Evolutionary conservation across 352 stramenopile species (phyloP).

Genomic region (Pythium graminicola): DNA sequence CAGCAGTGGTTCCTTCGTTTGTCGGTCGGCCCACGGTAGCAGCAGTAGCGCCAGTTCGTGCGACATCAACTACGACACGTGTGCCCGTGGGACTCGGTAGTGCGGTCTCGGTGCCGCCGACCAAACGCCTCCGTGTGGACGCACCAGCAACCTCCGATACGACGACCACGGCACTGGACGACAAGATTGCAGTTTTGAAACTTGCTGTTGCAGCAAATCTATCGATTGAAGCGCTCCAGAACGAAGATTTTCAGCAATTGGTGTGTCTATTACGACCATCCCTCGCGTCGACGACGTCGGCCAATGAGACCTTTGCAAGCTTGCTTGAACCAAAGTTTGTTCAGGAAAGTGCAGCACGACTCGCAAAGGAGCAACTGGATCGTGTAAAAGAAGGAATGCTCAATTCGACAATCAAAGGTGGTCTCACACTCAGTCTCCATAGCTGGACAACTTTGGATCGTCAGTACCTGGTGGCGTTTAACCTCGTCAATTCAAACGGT

Average conservation of each 20-base stretch:
- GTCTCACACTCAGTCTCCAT: constrained; percentile 67
- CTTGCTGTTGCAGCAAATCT: constrained; percentile 17
- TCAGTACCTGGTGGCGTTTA: constrained; percentile 67
- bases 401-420: constrained; percentile 76
- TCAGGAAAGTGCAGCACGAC: constrained; percentile 26
- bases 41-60: no score
- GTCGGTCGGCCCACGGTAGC: no score
- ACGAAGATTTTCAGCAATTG: constrained; percentile 21
- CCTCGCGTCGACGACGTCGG: constrained; percentile 5
- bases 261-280: constrained; percentile 15
- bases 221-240: constrained; percentile 13
- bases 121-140: constrained; percentile 17
- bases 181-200: constrained; percentile 21
- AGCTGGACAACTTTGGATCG: constrained; percentile 57
- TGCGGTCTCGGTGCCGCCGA: neutral
- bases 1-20: no score
- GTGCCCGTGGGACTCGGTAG: no score
- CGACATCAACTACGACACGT: no score
- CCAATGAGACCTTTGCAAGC: constrained; percentile 13
- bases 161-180: neutral
- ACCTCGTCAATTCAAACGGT: constrained; percentile 72
- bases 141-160: neutral
- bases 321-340: constrained; percentile 35
- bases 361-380: constrained; percentile 52
- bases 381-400: constrained; percentile 78